Evolutionary conservation across 2,329 filamentous ascomycete species (phyloP), one percentile per base, ranked within the genome.

Genomic region (Cercospora beticola): DNA sequence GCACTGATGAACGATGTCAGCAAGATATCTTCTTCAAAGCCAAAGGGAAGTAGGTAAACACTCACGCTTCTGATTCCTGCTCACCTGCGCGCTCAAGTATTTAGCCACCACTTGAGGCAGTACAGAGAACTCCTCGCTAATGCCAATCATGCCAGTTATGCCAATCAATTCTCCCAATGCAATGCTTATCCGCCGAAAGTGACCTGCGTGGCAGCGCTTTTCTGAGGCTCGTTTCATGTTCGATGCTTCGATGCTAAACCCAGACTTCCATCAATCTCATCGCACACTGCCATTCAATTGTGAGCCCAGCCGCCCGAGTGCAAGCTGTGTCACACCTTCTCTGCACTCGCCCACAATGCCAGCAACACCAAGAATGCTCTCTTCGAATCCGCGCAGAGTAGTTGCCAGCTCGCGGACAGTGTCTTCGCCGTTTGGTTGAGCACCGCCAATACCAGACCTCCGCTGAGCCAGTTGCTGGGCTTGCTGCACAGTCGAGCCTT

Each of bases 361-460:
- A 18, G 83, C 83, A 7, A 82, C 82, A n/a, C 79, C 78, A 52
- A 85, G 62, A 68, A 85, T 84, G 8, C 82, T 83, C n/a, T 78
- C 78, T 72, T 85, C 83, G 67, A 85, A 85, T 10, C 81, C 82
- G 68, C 81, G 79, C 65, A 85, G 72, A 46, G 82, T 82, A 43
- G 81, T 80, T 3, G 82, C 81, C 57, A 85, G 74, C 75, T 84
- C 82, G 49, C 75, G 78, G 67, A 80, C 81, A 70, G 72, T 82
- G 71, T 74, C 79, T 23, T 79, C 76, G 26, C 65, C 58, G 12
- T 23, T 66, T 1, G 64, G 18, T 59, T 70, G 70, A 30, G 58
- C 59, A 36, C 66, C 66, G 31, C 66, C 62, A 10, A 74, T 62
- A 40, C 75, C 74, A 49, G 72, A 68, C 57, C 76, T 68, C 65